phyloP scores from a whole-genome alignment of 1,139 yeast species.

The Hyphopichia khmerensis region DNA sequence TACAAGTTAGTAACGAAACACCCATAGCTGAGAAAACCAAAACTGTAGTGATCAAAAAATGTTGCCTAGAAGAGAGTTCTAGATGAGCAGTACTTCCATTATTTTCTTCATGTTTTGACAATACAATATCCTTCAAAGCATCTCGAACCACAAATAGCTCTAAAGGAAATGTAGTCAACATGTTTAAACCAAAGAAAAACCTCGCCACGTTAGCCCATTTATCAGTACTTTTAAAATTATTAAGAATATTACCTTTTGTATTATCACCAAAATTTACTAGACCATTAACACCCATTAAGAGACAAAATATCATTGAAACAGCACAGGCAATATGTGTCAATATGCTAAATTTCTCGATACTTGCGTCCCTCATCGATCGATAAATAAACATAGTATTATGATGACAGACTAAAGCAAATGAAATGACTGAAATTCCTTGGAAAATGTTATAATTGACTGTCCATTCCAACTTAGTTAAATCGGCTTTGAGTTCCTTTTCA shows the following conservation, averaged over 20 bases:
- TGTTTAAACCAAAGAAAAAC: conserved; percentile 87
- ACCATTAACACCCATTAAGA: conserved; percentile 79
- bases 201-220: conserved; percentile 78
- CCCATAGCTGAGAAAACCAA: conserved; percentile 71
- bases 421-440: conserved; percentile 88
- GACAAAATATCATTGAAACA: conserved; percentile 78
- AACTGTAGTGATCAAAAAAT: conserved; percentile 64
- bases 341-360: conserved; percentile 67
- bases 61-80: conserved; percentile 48
- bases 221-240: conserved; percentile 80
- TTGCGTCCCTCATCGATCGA: conserved; percentile 76
- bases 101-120: conserved; percentile 20
- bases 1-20: conserved; percentile 78
- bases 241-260: conserved; percentile 83
- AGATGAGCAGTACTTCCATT: conserved; percentile 34
- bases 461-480: conserved; percentile 46
- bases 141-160: conserved; percentile 90
- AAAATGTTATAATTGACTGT: conserved; percentile 66
- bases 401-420: conserved; percentile 92
- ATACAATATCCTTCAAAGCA: conserved; percentile 66
- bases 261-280: conserved; percentile 69
- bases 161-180: conserved; percentile 90
- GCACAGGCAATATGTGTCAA: conserved; percentile 84
- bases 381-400: conserved; percentile 89
- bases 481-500: conserved; percentile 46